Evolutionary conservation across 2,329 filamentous ascomycete species (phyloP).

Genomic region (Fusarium phyllophilum): DNA sequence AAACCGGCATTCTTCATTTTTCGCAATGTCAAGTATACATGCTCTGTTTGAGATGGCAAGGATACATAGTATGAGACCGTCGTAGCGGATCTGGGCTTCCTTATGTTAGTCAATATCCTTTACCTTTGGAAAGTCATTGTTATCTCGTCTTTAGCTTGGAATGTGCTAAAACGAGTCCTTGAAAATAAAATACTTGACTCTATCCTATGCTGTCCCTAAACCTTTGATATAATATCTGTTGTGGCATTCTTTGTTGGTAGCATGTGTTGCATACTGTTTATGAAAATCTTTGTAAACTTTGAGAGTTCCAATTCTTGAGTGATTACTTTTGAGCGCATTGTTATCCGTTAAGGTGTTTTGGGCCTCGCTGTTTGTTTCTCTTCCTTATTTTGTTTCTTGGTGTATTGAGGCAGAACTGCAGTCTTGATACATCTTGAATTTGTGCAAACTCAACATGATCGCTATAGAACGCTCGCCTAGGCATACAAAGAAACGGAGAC

Average conservation of each 20-base stretch:
- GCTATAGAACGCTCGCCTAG: rapidly evolving
- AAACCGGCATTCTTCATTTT: background rate
- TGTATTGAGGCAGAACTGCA: background rate
- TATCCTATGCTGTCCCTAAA: background rate
- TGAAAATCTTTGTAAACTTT: background rate
- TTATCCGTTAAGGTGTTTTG: rapidly evolving
- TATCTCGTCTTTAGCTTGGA: background rate
- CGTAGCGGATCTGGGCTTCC: background rate
- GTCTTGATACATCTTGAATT: background rate
- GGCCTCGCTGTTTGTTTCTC: background rate
- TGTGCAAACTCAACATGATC: background rate
- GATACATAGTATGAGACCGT: background rate
- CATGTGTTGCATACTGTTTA: background rate
- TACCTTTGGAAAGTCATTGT: rapidly evolving
- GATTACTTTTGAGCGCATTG: background rate
- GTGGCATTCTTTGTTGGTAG: background rate
- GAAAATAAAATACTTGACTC: background rate
- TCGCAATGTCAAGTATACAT: rapidly evolving
- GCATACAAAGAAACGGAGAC: background rate
- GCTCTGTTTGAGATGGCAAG: background rate
- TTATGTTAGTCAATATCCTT: background rate
- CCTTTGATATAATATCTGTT: background rate
- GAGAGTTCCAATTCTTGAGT: background rate
- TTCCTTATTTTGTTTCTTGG: background rate
- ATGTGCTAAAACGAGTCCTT: background rate